Evolutionary conservation across 805 yeast genomes (phyloP).

Genomic region (Metschnikowia henanensis): DNA sequence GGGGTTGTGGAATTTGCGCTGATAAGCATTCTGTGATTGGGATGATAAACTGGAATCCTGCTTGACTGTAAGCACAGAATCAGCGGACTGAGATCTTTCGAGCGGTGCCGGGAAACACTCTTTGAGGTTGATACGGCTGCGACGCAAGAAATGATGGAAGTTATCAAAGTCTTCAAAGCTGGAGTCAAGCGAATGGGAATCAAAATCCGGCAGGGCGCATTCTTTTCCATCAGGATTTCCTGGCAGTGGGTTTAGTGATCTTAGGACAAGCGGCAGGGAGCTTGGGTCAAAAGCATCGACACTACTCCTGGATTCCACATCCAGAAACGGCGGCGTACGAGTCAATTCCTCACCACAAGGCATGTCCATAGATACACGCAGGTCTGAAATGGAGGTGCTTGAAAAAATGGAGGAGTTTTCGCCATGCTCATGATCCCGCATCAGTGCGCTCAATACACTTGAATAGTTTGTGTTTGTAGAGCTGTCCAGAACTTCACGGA

Average conservation of each 20-base stretch:
- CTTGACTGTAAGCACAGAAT: constrained; percentile 20
- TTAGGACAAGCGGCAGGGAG: constrained; percentile 12
- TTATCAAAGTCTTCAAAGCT: constrained; percentile 23
- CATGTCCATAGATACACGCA: constrained; percentile 1
- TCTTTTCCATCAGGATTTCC: constrained; percentile 1
- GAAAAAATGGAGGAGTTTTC: constrained; percentile 1
- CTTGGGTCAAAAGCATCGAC: background rate
- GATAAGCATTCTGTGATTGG: background rate
- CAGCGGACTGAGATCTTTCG: constrained; percentile 27
- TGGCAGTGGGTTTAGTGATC: constrained; percentile 1
- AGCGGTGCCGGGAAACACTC: constrained; percentile 30
- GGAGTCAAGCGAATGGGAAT: constrained; percentile 5
- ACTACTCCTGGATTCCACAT: background rate
- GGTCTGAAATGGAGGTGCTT: constrained; percentile 1
- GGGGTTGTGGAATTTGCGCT: constrained; percentile 38
- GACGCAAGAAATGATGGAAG: constrained; percentile 29
- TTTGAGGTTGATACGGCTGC: constrained; percentile 32
- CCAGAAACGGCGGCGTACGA: constrained; percentile 6
- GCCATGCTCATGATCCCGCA: background rate
- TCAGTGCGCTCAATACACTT: constrained; percentile 12
- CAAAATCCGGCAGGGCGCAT: constrained; percentile 7
- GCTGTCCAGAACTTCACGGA: constrained; percentile 16
- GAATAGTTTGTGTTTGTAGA: constrained; percentile 16
- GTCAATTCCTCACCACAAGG: constrained; percentile 1
- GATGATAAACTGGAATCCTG: background rate